Evolutionary conservation across 2,329 filamentous ascomycete genomes (phyloP).

Genomic region (Biscogniauxia marginata): DNA sequence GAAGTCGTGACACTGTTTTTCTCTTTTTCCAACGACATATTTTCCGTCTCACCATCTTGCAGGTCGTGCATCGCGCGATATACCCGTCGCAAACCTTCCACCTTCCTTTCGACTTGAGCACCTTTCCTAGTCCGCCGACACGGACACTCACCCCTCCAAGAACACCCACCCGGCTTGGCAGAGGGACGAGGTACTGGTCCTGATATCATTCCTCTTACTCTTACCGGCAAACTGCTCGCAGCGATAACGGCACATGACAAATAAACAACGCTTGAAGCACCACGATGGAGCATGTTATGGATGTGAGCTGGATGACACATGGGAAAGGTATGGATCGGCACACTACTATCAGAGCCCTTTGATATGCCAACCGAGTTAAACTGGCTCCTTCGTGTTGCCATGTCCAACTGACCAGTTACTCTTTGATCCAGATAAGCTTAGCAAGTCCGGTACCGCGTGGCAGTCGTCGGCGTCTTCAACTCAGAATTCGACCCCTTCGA

Average conservation of each 20-base stretch:
- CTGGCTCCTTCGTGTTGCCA: neutral
- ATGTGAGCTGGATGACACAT: slow-evolving; percentile 87
- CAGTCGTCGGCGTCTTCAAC: slow-evolving; percentile 22
- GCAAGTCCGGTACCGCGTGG: slow-evolving; percentile 19
- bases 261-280: neutral
- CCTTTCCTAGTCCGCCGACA: neutral
- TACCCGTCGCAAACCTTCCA: no score
- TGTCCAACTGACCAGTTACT: slow-evolving; percentile 14
- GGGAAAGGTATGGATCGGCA: slow-evolving; percentile 68
- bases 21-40: neutral
- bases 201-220: neutral
- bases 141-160: neutral
- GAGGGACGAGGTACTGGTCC: neutral
- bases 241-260: neutral
- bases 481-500: slow-evolving; percentile 18
- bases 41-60: no score
- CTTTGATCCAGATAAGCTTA: slow-evolving; percentile 24
- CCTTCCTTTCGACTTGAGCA: neutral
- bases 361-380: neutral
- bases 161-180: neutral
- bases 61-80: no score
- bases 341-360: slow-evolving; percentile 3
- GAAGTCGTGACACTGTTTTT: neutral
- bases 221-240: neutral
- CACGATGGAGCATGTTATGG: slow-evolving; percentile 76